Evolutionary conservation across 495 filamentous ascomycete species (phyloP).

Genomic region (Terfezia boudieri): DNA sequence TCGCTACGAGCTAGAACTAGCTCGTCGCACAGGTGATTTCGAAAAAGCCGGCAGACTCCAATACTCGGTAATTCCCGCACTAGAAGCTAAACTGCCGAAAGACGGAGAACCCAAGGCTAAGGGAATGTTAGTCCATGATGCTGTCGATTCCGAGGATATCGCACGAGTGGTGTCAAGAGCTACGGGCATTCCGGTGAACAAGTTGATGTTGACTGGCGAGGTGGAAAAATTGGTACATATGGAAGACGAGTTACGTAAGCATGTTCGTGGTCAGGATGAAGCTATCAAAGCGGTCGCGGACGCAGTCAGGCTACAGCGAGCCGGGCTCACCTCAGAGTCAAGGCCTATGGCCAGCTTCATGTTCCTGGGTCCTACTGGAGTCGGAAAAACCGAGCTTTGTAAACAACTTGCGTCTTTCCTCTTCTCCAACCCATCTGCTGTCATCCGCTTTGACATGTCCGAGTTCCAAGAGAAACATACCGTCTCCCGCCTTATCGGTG

Average conservation of each 20-base stretch:
- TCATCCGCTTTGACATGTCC: slow-evolving; percentile 89
- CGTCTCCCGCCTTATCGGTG: slow-evolving; percentile 74
- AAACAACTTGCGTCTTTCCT: slow-evolving; percentile 87
- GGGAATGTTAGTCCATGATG: slow-evolving; percentile 62
- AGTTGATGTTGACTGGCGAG: slow-evolving; percentile 64
- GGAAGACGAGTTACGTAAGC: slow-evolving; percentile 73
- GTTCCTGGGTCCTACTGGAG: slow-evolving; percentile 91
- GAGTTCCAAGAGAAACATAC: slow-evolving; percentile 98
- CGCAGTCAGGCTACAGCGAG: slow-evolving; percentile 82
- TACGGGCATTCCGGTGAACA: slow-evolving; percentile 79
- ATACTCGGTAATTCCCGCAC: slow-evolving; percentile 60
- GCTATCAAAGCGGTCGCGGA: slow-evolving; percentile 77
- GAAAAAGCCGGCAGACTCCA: slow-evolving; percentile 65
- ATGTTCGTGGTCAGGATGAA: slow-evolving; percentile 81
- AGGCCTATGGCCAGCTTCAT: slow-evolving; percentile 85
- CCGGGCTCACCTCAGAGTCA: slow-evolving; percentile 76
- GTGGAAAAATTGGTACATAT: slow-evolving; percentile 81
- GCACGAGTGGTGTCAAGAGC: slow-evolving; percentile 70
- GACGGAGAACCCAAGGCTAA: slow-evolving; percentile 35
- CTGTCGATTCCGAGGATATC: slow-evolving; percentile 84
- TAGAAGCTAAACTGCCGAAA: slow-evolving; percentile 58
- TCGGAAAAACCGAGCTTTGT: slow-evolving; percentile 92
- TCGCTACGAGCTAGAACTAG: slow-evolving; percentile 62
- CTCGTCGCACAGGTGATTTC: slow-evolving; percentile 80
- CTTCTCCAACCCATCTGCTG: slow-evolving; percentile 75